Evolutionary conservation across 2,329 filamentous ascomycete species (phyloP).

Genomic region (Neocucurbitaria cava): DNA sequence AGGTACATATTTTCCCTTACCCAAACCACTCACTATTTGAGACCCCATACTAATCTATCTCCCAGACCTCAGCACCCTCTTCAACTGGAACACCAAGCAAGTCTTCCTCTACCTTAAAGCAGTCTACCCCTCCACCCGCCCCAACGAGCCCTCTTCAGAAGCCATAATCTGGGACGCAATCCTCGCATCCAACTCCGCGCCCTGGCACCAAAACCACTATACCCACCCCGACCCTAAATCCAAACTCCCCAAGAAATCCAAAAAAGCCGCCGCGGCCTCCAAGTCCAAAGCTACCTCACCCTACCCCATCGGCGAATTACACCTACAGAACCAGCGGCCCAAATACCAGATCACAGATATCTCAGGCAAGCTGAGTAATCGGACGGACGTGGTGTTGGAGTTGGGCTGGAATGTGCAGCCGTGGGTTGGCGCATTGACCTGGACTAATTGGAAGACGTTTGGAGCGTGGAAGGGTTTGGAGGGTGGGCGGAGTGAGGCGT

Average conservation of each 20-base stretch:
- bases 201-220: constrained; percentile 59
- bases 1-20: constrained; percentile 48
- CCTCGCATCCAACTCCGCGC: constrained; percentile 75
- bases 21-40: background rate
- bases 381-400: constrained; percentile 76
- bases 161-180: constrained; percentile 97
- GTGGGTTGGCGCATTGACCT: constrained; percentile 88
- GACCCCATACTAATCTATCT: background rate
- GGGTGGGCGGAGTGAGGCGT: constrained; percentile 69
- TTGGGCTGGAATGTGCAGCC: constrained; percentile 97
- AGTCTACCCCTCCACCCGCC: constrained; percentile 62
- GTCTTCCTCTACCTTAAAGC: constrained; percentile 96
- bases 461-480: constrained; percentile 70
- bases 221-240: constrained; percentile 65
- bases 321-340: constrained; percentile 82
- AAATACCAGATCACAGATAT: constrained; percentile 99
- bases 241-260: constrained; percentile 48
- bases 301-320: constrained; percentile 70
- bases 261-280: constrained; percentile 20
- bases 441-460: constrained; percentile 63
- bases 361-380: constrained; percentile 75
- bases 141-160: constrained; percentile 57
- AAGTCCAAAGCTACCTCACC: constrained; percentile 23
- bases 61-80: constrained; percentile 82
- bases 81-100: constrained; percentile 99